Evolutionary conservation across 495 filamentous ascomycete genomes (phyloP), one percentile per base, ranked within the genome.

Genomic region (Pseudevernia furfuracea): DNA sequence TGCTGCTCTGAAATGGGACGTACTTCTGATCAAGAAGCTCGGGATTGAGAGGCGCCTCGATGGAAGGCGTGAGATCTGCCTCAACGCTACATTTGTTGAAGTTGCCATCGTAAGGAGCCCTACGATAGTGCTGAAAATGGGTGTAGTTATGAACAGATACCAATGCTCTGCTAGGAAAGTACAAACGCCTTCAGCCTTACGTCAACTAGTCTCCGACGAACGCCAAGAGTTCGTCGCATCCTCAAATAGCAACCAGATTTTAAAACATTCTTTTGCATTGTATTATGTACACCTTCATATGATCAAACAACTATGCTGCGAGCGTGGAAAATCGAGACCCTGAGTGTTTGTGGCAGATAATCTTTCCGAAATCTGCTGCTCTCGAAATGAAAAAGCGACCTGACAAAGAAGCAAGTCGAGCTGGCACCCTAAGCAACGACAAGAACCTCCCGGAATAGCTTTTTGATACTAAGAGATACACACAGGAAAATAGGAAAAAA

Each of bases 11-110:
- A 77, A 74, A 76, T 78, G 68, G 62, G 67, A 67, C 64, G 72
- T 72, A 67, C 74, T 72, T 71, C 74, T 71, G 70, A 84, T 75
- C 52, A 82, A 73, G 60, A 76, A 69, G 49, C 21, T 28, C 56
- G 77, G 71, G 21, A 83, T 72, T 32, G 82, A 72, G 58, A 86
- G 67, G 48, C 71, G 81, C 71, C 77, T 80, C 15, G 86, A 80
- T 72, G 82, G 87, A 66, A 87, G 82, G 69, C 88, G 83, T 61
- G 90, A 88, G 58, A 87, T 88, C 80, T 92, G 89, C 79, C 89
- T 87, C 77, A 90, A 78, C 69, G 85, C 86, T 72, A 81, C 80
- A 53, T 89, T 84, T 68, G 86, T 82, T 75, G 89, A 80, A 70
- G 81, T 84, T 63, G 88, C 84, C 91, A 96, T 96, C 17, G 4